Evolutionary conservation across 495 filamentous ascomycete species (phyloP), one percentile per base, ranked within the genome.

Genomic region (Massariosphaeria phaeospora): DNA sequence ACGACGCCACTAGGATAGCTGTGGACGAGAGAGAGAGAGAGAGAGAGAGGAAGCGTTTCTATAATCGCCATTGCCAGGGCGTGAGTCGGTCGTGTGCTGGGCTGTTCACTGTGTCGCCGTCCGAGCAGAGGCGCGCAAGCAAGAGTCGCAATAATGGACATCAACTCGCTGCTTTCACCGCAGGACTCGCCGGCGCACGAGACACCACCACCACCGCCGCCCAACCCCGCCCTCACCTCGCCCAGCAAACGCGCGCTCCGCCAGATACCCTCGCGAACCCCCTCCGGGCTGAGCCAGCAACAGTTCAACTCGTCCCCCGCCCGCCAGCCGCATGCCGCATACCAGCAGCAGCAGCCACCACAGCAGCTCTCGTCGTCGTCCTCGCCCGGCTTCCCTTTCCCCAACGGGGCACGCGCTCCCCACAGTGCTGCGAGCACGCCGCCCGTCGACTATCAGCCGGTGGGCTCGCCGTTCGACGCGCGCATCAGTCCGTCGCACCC

Each of bases 131-230:
- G 25, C 8, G 13, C 24, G 21, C 33, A 12, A 20, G 31, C 51
- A 1, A 1, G 27, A n/a, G 30, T n/a, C 30, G 35, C 36, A 48
- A 56, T 10, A 12, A 87, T 88, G 84, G 82, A 88, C 63, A 88
- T 88, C 74, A 83, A 76, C 70, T 83, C 79, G 25, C 76, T 88
- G 39, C 77, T 88, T 56, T 86, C 84, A 54, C 81, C 84, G 36
- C 76, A 83, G 68, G 81, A 86, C 48, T 76, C 80, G 48, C 76
- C 83, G 62, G 70, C 72, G 20, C 67, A 66, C 64, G 62, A 73
- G 36, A 70, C 67, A 26, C 56, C 57, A 57, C 63, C 65, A 60
- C 66, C 67, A 25, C 68, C 34, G 52, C 63, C 20, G 30, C 45
- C 49, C 11, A 59, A 57, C 40, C 48, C 41, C 18, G 51, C 52